Conservation (phyloP, 2,329 filamentous ascomycete genomes). For the Colletotrichum shisoi region DNA sequence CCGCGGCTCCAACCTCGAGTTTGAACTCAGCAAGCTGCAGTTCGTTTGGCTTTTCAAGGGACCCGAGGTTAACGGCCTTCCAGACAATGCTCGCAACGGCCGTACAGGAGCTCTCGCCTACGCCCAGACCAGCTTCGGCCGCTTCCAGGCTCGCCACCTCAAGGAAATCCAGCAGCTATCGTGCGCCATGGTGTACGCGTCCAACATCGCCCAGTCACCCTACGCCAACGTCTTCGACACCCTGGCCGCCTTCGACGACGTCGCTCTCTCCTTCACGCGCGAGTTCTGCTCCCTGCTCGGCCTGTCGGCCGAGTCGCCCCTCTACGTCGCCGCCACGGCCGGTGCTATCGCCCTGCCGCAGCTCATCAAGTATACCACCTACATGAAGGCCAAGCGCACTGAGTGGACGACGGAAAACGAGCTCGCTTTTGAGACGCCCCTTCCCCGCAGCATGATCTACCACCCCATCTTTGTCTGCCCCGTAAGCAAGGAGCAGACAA, state of each 20-base stretch:
- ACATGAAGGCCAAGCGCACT: slow-evolving; percentile 87
- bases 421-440: slow-evolving; percentile 77
- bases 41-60: slow-evolving; percentile 88
- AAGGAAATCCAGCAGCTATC: slow-evolving; percentile 82
- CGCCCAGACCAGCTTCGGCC: slow-evolving; percentile 74
- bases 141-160: slow-evolving; percentile 77
- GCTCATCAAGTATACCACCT: slow-evolving; percentile 84
- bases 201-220: slow-evolving; percentile 78
- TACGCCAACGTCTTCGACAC: slow-evolving; percentile 83
- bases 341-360: slow-evolving; percentile 90
- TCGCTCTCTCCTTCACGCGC: slow-evolving; percentile 84
- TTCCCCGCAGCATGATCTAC: slow-evolving; percentile 72
- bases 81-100: slow-evolving; percentile 62
- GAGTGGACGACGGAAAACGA: slow-evolving; percentile 95
- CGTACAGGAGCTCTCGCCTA: slow-evolving; percentile 75
- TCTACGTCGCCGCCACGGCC: slow-evolving; percentile 91
- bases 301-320: slow-evolving; percentile 86
- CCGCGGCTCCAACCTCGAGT: slow-evolving; percentile 91
- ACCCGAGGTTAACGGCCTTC: slow-evolving; percentile 60
- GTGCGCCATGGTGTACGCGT: slow-evolving; percentile 79
- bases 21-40: slow-evolving; percentile 88
- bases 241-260: slow-evolving; percentile 78
- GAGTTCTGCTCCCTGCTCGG: slow-evolving; percentile 95
- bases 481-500: slow-evolving; percentile 95
- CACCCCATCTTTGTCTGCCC: slow-evolving; percentile 98